Conservation (phyloP, 2,329 filamentous ascomycete species). For the Fusarium poae region DNA sequence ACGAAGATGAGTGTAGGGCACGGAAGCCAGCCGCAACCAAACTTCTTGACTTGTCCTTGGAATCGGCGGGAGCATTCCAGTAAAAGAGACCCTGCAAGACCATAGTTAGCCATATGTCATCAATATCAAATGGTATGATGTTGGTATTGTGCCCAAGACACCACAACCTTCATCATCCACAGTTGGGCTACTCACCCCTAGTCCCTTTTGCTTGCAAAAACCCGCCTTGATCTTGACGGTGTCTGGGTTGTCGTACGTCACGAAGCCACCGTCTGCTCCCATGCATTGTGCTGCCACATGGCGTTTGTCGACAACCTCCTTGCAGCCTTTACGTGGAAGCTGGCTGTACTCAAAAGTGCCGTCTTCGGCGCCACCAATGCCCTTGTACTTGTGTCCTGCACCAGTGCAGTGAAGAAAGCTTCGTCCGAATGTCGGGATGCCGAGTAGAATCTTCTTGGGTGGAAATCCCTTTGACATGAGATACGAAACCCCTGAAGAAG, state of each 20-base stretch:
- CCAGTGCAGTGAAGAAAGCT: constrained; percentile 77
- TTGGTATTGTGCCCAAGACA: constrained; percentile 31
- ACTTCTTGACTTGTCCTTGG: constrained; percentile 68
- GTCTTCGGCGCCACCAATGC: constrained; percentile 68
- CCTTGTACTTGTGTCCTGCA: constrained; percentile 72
- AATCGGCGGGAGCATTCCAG: constrained; percentile 82
- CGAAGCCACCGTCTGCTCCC: constrained; percentile 80
- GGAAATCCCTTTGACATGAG: constrained; percentile 75
- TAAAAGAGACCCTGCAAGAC: constrained; percentile 78
- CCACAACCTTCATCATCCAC: constrained; percentile 13
- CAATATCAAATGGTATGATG: constrained; percentile 12
- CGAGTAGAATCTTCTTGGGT: constrained; percentile 78
- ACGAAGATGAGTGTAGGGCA: constrained; percentile 62
- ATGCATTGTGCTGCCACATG: constrained; percentile 78
- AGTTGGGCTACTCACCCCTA: constrained; percentile 66
- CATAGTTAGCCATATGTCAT: constrained; percentile 37
- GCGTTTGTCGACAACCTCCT: constrained; percentile 76
- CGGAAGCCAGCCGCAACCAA: constrained; percentile 71
- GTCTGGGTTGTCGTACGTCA: constrained; percentile 83
- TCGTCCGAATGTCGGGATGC: constrained; percentile 80
- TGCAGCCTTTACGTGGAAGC: constrained; percentile 71
- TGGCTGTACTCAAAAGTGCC: constrained; percentile 81
- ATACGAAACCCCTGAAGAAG: constrained; percentile 75
- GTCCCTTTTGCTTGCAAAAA: constrained; percentile 77
- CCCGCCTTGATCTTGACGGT: constrained; percentile 81